Evolutionary conservation across 1,284 basidiomycete genomes (phyloP).

Genomic region (Cutaneotrichosporon sp.): DNA sequence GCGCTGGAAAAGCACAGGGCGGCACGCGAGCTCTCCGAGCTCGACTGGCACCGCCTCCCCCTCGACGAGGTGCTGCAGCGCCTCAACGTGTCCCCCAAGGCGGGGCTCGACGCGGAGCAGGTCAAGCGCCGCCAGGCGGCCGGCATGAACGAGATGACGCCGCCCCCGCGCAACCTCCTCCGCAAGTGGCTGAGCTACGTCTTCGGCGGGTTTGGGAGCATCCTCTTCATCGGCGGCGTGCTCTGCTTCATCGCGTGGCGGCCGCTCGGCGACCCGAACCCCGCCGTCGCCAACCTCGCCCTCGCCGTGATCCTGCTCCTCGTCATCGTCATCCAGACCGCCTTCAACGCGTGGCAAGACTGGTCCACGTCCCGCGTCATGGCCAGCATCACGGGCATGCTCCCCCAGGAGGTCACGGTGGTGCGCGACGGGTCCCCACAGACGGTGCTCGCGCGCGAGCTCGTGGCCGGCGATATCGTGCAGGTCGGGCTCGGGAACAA

Average conservation of each 20-base stretch:
- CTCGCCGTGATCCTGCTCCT: constrained; percentile 56
- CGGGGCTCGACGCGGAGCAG: constrained; percentile 60
- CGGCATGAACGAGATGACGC: constrained; percentile 54
- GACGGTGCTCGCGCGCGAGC: constrained; percentile 43
- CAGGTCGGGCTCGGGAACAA: constrained; percentile 51
- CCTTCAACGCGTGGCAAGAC: constrained; percentile 49
- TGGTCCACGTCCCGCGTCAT: constrained; percentile 54
- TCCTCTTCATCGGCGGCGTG: constrained; percentile 60
- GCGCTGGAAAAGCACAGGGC: constrained; percentile 23
- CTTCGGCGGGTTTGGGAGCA: constrained; percentile 61
- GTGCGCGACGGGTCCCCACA: constrained; percentile 49
- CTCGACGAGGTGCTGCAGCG: constrained; percentile 58
- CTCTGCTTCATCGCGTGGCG: constrained; percentile 58
- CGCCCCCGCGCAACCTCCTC: constrained; percentile 50
- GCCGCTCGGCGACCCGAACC: constrained; percentile 55
- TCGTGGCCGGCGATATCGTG: constrained; percentile 54
- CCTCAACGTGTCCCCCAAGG: constrained; percentile 57
- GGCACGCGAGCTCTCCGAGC: constrained; percentile 41
- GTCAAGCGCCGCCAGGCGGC: constrained; percentile 56
- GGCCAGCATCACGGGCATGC: constrained; percentile 55
- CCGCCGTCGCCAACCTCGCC: constrained; percentile 56
- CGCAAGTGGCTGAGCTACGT: constrained; percentile 56
- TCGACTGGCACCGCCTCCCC: constrained; percentile 62
- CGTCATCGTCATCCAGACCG: constrained; percentile 56
- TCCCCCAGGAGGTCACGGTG: constrained; percentile 54